These are phyloP conservation scores for Monosporascus sp. DNA, from an alignment of 2,329 filamentous ascomycete genomes.

Conservation along the genomic window DNA sequence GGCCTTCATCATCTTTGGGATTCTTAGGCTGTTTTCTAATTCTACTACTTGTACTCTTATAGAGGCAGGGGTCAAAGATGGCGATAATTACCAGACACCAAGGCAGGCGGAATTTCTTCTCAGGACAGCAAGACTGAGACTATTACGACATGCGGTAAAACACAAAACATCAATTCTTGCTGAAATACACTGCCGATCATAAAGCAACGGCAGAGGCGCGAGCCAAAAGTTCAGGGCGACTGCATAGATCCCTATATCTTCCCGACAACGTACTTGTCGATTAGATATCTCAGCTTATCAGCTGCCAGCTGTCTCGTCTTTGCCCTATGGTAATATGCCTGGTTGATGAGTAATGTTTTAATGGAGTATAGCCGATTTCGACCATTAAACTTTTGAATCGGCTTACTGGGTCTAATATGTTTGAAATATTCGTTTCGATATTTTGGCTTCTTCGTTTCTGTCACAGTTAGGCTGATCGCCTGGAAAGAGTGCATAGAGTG, in stretches of 20 bases:
- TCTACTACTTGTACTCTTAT: neutral
- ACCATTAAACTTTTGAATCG: conserved; percentile 18
- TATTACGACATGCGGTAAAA: neutral
- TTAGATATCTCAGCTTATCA: conserved; percentile 7
- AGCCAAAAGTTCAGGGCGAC: too few species aligned
- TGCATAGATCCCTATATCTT: too few species aligned
- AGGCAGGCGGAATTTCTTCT: too few species aligned
- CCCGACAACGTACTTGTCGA: conserved; percentile 11
- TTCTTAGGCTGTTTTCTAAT: neutral
- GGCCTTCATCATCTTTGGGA: neutral
- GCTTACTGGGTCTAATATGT: conserved; percentile 14
- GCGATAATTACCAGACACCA: neutral
- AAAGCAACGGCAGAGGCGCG: too few species aligned
- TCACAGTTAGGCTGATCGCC: too few species aligned
- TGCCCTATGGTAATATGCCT: conserved; percentile 9
- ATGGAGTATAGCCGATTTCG: conserved; percentile 18
- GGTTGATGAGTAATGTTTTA: conserved; percentile 16
- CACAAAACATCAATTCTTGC: neutral
- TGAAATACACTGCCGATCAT: too few species aligned
- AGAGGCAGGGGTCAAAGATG: neutral
- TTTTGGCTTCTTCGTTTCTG: conserved; percentile 8
- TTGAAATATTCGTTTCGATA: conserved; percentile 17
- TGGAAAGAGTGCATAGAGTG: too few species aligned
- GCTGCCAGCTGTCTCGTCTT: conserved; percentile 4
- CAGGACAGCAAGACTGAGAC: too few species aligned